Base-by-base conservation (phyloP, 345 rosid genomes). In the Populus deltoides region DNA sequence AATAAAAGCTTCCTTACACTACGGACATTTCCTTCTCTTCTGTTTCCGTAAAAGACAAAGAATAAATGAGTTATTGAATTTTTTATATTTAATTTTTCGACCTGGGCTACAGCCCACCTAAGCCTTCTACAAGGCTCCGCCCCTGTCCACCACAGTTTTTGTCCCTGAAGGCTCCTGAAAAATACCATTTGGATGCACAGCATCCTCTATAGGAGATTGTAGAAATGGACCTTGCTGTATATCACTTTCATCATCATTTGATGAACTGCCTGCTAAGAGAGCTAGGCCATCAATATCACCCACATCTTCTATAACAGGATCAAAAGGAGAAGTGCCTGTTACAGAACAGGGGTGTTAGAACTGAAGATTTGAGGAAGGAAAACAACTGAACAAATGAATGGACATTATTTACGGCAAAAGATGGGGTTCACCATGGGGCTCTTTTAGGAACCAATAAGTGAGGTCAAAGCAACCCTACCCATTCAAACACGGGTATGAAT, bases 391-490 rank as follows among this genome's bases (percentile, higher is more conserved):
- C 38, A 68, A 27, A 67, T 33, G 47, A 8, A 49, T 7, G 16
- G 9, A 45, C 24, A 20, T 43, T 17, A 25, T 27, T 45, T 62
- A 74, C 31, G 47, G 41, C 35, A 62, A 49, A 41, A 18, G 25
- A 61, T 5, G 49, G 71, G 71, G 24, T 27, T 57, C 45, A 0
- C 27, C 63, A 10, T 13, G 75, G 57, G 9, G 71, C 70, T 70
- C 77, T 35, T 33, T 78, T 25, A 68, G 71, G 38, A 22, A 75
- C 57, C 25, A 63, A 15, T 45, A 11, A 79, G 55, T 45, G 79
- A 79, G 51, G 82, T 71, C 33, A 75, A 78, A 53, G 33, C 80
- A 72, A 78, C 70, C 78, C 84, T 79, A 62, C 77, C 84, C 72
- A 71, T 31, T 82, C 86, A 84, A 59, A 78, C 82, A 69, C 3